Base-by-base conservation (phyloP, 176 grass and related monocot species). In the Thalia dealbata region DNA sequence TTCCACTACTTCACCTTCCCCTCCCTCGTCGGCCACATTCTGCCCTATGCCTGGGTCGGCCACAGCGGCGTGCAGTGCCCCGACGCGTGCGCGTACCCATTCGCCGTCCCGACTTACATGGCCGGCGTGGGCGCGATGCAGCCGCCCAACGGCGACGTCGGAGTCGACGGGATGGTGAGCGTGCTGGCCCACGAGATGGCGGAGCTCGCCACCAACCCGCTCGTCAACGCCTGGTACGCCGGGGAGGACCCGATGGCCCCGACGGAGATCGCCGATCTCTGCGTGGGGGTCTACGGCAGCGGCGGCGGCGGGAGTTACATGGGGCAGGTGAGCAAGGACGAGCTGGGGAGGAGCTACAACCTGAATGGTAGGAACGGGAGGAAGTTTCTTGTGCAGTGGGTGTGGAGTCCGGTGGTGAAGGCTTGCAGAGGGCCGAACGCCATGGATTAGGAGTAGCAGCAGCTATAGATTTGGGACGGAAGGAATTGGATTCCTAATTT, bases 1-100 rank as follows among this genome's bases (percentile, higher is more conserved):
- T 97, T 97, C 79, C 95, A 97, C 82, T 97, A 97, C 87, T 97
- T 97, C 83, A 97, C 95, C 10, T 97, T 90, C 74, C 90, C 95
- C 1, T 92, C 90, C 21, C 84, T 97, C 30, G 95, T 92, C 0
- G 95, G 95, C 3, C 89, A 92, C 90, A 91, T 90, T 42, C 90
- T 92, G 0, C 90, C 95, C 3, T 97, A 97, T 78, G 95, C 95
- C 27, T 97, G 95, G 95, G 81, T 87, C 1, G 95, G 93, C 19
- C 92, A 97, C 83, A 92, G 89, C 0, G 89, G 81, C 70, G 67
- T 50, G 16, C 80, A 91, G 27, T 97, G 95, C 79, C 85, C 95
- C 2, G 95, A 92, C 82, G 79, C 91, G 30, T 97, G 95, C 79
- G 90, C 95, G 0, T 97, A 97, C 85, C 95, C 95, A 48, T 97